These are phyloP conservation scores for Colletotrichum filicis DNA, from an alignment of 2,329 filamentous ascomycete species.

Conservation along the genomic window DNA sequence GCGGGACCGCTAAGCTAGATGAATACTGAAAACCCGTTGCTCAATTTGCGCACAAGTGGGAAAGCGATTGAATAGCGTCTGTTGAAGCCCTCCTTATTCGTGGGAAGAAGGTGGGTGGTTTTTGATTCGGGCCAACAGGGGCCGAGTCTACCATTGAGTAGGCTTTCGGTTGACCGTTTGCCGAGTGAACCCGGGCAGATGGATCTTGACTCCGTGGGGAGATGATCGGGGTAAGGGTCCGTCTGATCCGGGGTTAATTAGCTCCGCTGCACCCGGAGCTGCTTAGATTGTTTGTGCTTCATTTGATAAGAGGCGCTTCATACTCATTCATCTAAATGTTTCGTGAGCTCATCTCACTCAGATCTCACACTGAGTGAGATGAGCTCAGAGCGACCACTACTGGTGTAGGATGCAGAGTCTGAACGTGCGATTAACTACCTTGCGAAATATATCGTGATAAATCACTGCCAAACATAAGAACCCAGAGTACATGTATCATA, in stretches of 20 bases:
- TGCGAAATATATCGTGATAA: too few species aligned
- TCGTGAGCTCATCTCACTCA: too few species aligned
- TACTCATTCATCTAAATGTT: too few species aligned
- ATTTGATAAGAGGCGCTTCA: neutral
- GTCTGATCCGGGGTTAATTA: slow-evolving; percentile 10
- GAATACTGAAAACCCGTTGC: neutral
- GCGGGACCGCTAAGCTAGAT: slow-evolving; percentile 28
- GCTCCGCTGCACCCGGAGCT: neutral
- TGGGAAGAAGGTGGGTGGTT: neutral
- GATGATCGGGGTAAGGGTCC: neutral
- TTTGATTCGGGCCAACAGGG: slow-evolving; percentile 3
- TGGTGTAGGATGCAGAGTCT: too few species aligned
- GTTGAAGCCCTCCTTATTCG: slow-evolving; percentile 2
- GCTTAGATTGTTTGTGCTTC: neutral
- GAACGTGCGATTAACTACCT: too few species aligned
- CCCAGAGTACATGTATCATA: neutral
- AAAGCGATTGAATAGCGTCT: neutral
- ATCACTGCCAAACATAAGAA: too few species aligned
- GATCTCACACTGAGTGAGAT: neutral
- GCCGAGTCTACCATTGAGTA: neutral
- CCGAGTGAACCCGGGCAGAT: neutral
- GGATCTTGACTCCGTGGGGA: neutral
- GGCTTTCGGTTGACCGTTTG: slow-evolving; percentile 6
- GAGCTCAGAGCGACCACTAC: neutral
- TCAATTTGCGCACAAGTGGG: neutral